Percentiles rank a stretch among this genome's conserved stretches.
phyloP scores from a whole-genome alignment of 805 yeast genomes.

The Priceomyces melissophilus region DNA sequence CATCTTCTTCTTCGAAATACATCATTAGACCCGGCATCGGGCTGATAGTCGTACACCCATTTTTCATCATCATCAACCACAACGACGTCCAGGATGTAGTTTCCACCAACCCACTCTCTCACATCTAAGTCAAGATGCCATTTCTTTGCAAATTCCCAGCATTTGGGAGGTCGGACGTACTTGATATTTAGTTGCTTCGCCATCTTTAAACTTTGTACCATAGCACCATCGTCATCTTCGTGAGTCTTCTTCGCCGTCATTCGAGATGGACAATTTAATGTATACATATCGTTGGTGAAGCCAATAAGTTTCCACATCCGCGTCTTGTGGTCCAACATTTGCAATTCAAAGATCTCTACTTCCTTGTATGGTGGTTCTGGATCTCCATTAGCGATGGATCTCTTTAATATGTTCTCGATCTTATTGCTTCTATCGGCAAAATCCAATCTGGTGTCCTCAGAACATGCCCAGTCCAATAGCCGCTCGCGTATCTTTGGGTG shows the following conservation, averaged over 20 bases:
- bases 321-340: slow-evolving; percentile 43
- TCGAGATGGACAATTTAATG: slow-evolving; percentile 39
- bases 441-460: slow-evolving; percentile 62
- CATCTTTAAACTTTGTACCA: background rate
- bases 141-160: slow-evolving; percentile 51
- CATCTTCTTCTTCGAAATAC: slow-evolving; percentile 62
- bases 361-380: slow-evolving; percentile 27
- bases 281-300: slow-evolving; percentile 51
- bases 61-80: slow-evolving; percentile 70
- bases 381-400: slow-evolving; percentile 10
- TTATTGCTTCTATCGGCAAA: slow-evolving; percentile 46
- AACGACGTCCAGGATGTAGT: slow-evolving; percentile 49
- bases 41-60: slow-evolving; percentile 73
- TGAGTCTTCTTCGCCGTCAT: slow-evolving; percentile 12
- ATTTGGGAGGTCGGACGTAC: slow-evolving; percentile 52
- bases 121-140: slow-evolving; percentile 73
- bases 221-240: slow-evolving; percentile 14
- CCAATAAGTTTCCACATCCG: slow-evolving; percentile 66
- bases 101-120: slow-evolving; percentile 55
- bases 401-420: slow-evolving; percentile 39
- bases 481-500: slow-evolving; percentile 55
- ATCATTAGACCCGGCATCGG: slow-evolving; percentile 34
- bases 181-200: slow-evolving; percentile 16
- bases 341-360: slow-evolving; percentile 69
- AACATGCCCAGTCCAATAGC: slow-evolving; percentile 46